These are phyloP conservation scores for Houttuynia cordata DNA, from an alignment of 164 flowering plant species.

Conservation along the genomic window DNA sequence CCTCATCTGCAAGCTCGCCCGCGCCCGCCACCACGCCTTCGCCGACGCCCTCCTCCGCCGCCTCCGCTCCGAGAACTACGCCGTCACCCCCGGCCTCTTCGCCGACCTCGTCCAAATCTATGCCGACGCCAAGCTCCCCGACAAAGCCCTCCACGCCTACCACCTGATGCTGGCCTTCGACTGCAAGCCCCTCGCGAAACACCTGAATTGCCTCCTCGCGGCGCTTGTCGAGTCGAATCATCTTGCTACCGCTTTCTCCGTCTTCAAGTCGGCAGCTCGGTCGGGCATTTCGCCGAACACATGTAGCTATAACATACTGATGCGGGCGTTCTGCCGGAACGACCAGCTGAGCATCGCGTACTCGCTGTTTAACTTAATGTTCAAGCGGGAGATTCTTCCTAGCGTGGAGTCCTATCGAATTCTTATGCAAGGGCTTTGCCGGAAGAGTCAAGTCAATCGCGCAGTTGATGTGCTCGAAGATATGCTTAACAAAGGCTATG, in stretches of 20 bases:
- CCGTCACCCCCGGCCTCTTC: constrained; percentile 40
- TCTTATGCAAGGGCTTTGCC: constrained; percentile 79
- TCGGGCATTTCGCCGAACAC: constrained; percentile 44
- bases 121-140: constrained; percentile 51
- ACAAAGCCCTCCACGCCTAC: constrained; percentile 42
- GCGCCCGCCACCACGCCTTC: constrained; percentile 46
- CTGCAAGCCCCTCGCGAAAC: constrained; percentile 47
- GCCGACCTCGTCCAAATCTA: constrained; percentile 42
- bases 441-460: constrained; percentile 65
- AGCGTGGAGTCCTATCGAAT: constrained; percentile 66
- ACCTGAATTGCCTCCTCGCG: constrained; percentile 45
- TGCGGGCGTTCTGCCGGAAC: constrained; percentile 59
- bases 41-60: constrained; percentile 29
- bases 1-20: constrained; percentile 71
- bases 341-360: constrained; percentile 60
- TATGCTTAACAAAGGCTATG: constrained; percentile 86
- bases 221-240: constrained; percentile 38
- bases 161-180: constrained; percentile 45
- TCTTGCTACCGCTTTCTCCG: constrained; percentile 41
- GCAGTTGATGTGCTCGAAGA: constrained; percentile 75
- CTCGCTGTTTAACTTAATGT: constrained; percentile 61
- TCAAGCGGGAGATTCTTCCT: constrained; percentile 59
- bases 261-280: constrained; percentile 36
- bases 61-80: constrained; percentile 19
- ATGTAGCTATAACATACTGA: constrained; percentile 59